These are phyloP conservation scores for Pseudogymnoascus destructans DNA, from an alignment of 2,329 filamentous ascomycete genomes.

Conservation along the genomic window DNA sequence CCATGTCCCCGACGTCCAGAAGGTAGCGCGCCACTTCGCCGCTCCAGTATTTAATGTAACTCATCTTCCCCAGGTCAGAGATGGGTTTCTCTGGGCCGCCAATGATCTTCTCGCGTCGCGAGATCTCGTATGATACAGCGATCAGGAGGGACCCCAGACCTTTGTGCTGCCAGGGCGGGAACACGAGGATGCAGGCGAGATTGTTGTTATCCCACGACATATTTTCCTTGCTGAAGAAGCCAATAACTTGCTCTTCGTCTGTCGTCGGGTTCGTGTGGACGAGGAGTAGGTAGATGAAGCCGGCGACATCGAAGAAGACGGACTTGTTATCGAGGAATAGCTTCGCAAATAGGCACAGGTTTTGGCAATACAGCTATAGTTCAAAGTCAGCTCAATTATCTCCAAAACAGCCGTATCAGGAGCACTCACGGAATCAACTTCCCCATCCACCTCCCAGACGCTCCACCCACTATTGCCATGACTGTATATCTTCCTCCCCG, in stretches of 20 bases:
- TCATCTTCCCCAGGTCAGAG: constrained; percentile 68
- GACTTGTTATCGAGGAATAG: constrained; percentile 97
- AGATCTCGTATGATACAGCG: constrained; percentile 86
- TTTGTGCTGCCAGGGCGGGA: constrained; percentile 88
- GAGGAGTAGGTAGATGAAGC: constrained; percentile 89
- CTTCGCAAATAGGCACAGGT: constrained; percentile 90
- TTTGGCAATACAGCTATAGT: constrained; percentile 71
- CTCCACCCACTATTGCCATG: constrained; percentile 61
- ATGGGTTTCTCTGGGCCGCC: constrained; percentile 92
- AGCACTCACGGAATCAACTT: constrained; percentile 56
- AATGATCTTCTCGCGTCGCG: constrained; percentile 65
- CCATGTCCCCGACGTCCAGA: constrained; percentile 25
- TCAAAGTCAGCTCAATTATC: neutral
- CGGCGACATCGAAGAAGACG: constrained; percentile 91
- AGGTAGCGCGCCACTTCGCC: constrained; percentile 67
- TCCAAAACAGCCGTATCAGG: constrained; percentile 4
- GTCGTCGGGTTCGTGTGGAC: constrained; percentile 44
- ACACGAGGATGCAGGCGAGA: constrained; percentile 87
- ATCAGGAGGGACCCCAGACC: constrained; percentile 82
- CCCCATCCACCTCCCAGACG: constrained; percentile 87
- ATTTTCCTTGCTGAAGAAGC: constrained; percentile 99
- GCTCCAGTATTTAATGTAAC: constrained; percentile 78
- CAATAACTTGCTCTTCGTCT: constrained; percentile 49
- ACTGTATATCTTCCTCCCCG: constrained; percentile 62
- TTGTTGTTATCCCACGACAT: constrained; percentile 99